phyloP scores from a whole-genome alignment of 169 alveolate species.

The Fabrea salina region DNA sequence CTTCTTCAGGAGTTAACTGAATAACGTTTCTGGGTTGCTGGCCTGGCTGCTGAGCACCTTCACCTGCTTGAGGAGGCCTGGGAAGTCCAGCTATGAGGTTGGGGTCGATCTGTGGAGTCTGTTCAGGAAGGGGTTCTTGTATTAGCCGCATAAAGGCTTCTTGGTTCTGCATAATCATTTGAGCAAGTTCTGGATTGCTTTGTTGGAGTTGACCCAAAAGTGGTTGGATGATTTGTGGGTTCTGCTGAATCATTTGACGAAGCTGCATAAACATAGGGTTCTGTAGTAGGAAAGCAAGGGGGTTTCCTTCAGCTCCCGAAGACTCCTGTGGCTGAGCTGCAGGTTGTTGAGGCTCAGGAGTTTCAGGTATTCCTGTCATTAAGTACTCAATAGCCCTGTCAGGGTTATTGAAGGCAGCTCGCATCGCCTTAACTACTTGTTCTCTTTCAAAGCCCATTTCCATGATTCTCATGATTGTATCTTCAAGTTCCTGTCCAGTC shows the following conservation, averaged over 20 bases:
- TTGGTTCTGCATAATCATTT: slow-evolving; percentile 77
- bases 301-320: slow-evolving; percentile 27
- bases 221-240: slow-evolving; percentile 86
- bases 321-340: slow-evolving; percentile 28
- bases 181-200: slow-evolving; percentile 81
- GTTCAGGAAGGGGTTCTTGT: slow-evolving; percentile 37
- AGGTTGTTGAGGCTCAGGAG: slow-evolving; percentile 42
- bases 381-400: slow-evolving; percentile 95
- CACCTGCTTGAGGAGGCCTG: slow-evolving; percentile 1
- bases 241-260: slow-evolving; percentile 81
- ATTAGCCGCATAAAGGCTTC: slow-evolving; percentile 83
- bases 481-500: slow-evolving; percentile 72
- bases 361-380: slow-evolving; percentile 79
- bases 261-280: slow-evolving; percentile 82
- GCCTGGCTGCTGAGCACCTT: slow-evolving; percentile 4
- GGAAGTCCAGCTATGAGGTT: slow-evolving; percentile 27
- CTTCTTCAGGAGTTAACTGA: slow-evolving; percentile 88
- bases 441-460: slow-evolving; percentile 92
- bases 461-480: slow-evolving; percentile 69
- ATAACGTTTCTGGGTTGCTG: slow-evolving; percentile 59
- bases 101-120: slow-evolving; percentile 38
- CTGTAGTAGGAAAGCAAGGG: slow-evolving; percentile 49
- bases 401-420: slow-evolving; percentile 94
- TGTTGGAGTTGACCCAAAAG: slow-evolving; percentile 80
- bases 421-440: slow-evolving; percentile 86